Base-by-base conservation (phyloP, 2,329 filamentous ascomycete genomes). In the Blastomyces gilchristii region DNA sequence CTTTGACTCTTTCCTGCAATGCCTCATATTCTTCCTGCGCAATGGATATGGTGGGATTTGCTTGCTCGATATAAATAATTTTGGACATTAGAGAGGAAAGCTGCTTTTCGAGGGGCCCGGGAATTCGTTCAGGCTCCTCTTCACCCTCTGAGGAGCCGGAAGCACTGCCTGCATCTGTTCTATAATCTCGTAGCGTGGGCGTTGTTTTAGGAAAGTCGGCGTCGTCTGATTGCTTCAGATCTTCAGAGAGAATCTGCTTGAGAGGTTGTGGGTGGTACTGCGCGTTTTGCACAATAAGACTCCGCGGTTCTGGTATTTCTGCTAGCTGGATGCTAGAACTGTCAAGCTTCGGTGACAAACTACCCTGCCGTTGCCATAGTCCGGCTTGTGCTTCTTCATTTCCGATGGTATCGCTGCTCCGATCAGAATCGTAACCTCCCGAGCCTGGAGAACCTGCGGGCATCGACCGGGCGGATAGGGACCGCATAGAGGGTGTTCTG, bases 1-100 rank as follows among this genome's bases (percentile, higher is more conserved):
- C 64, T 31, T 71, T 68, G 50, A 78, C 65, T 4, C 70, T 70
- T 8, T 61, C 64, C 63, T 71, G 67, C 58, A 76, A 69, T 2
- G 68, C 66, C 9, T 68, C 47, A 62, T 76, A 76, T 54, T 78
- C 76, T 60, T 73, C 71, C 4, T 74, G 73, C 41, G 72, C 73
- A 60, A 77, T 68, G 8, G 76, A 58, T 47, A 64, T 58, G 7
- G 59, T 62, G 9, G 63, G 63, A 28, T 64, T 64, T 43, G 58
- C 59, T 39, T 59, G 58, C 53, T 64, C 63, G 37, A 64, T 62
- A 39, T 53, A 64, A 12, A 64, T 58, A 22, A 64, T 64, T 58
- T 64, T 64, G 7, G 50, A 58, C 63, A 64, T 64, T 11, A 64
- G 59, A 37, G 50, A 39, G 6, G 63, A 58, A 11, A 64, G 45